These are phyloP conservation scores for Penicillium samsonianum DNA, from an alignment of 495 filamentous ascomycete genomes.

Conservation along the genomic window DNA sequence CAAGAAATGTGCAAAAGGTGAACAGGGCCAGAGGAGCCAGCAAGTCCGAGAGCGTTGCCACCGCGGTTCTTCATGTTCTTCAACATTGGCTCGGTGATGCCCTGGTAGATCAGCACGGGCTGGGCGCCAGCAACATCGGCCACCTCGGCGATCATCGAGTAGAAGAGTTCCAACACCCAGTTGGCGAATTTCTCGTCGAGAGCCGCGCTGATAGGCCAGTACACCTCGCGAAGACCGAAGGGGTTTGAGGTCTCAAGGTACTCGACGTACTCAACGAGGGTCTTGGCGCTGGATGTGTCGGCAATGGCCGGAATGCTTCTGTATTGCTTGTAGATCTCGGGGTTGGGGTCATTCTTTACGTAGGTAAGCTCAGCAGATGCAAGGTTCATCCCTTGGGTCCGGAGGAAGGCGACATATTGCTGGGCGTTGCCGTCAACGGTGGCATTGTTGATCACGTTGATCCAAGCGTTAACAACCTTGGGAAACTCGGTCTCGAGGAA, in stretches of 20 bases:
- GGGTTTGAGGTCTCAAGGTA: slow-evolving; percentile 44
- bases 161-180: slow-evolving; percentile 41
- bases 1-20: slow-evolving; percentile 37
- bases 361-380: slow-evolving; percentile 43
- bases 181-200: slow-evolving; percentile 36
- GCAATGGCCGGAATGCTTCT: slow-evolving; percentile 36
- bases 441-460: slow-evolving; percentile 38
- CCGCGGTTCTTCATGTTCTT: slow-evolving; percentile 44
- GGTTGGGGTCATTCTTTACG: slow-evolving; percentile 37
- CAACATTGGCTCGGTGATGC: slow-evolving; percentile 41
- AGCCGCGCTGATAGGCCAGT: slow-evolving; percentile 44
- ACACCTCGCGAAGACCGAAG: slow-evolving; percentile 46
- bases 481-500: slow-evolving; percentile 43
- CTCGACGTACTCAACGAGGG: slow-evolving; percentile 44
- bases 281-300: slow-evolving; percentile 42
- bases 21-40: slow-evolving; percentile 39
- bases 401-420: slow-evolving; percentile 46
- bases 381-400: slow-evolving; percentile 31
- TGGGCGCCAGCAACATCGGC: slow-evolving; percentile 38
- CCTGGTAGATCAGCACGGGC: slow-evolving; percentile 52
- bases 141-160: slow-evolving; percentile 35
- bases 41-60: slow-evolving; percentile 56
- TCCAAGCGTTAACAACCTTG: slow-evolving; percentile 37
- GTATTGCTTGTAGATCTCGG: slow-evolving; percentile 47
- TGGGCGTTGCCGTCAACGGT: slow-evolving; percentile 45